Evolutionary conservation across 106 monocot genomes (phyloP).

Genomic region (Vanilla planifolia): DNA sequence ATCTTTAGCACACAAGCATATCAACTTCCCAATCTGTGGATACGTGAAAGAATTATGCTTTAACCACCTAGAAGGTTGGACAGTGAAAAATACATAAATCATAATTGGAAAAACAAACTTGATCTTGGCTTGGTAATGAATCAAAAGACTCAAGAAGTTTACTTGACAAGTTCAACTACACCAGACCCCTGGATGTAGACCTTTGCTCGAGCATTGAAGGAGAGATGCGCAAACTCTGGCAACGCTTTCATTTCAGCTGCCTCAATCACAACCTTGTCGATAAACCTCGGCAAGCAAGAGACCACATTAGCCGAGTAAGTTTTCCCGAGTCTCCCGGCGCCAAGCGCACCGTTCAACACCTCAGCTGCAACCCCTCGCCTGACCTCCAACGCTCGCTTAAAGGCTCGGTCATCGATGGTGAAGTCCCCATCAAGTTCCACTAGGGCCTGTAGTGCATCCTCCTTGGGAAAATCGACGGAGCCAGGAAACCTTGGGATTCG

Average conservation of each 20-base stretch:
- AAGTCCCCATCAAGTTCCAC: slow-evolving; percentile 3
- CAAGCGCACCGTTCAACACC: slow-evolving; percentile 51
- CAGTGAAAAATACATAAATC: neutral
- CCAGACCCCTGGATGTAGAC: slow-evolving; percentile 60
- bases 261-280: slow-evolving; percentile 69
- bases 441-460: neutral
- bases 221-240: slow-evolving; percentile 54
- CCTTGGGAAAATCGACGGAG: slow-evolving; percentile 44
- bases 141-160: neutral
- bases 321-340: slow-evolving; percentile 54
- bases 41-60: slow-evolving; percentile 92
- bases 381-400: slow-evolving; percentile 63
- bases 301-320: slow-evolving; percentile 62
- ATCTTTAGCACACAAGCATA: slow-evolving; percentile 62
- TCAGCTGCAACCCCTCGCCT: slow-evolving; percentile 64
- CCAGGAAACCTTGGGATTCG: slow-evolving; percentile 73
- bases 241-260: slow-evolving; percentile 61
- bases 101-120: neutral
- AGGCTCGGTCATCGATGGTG: slow-evolving; percentile 15
- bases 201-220: slow-evolving; percentile 78
- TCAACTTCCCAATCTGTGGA: slow-evolving; percentile 75
- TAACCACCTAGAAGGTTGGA: slow-evolving; percentile 66
- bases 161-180: slow-evolving; percentile 75
- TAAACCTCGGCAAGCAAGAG: slow-evolving; percentile 36
- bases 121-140: neutral